Conservation (phyloP, 75 land plant genomes). For the Picea sitchensis region DNA sequence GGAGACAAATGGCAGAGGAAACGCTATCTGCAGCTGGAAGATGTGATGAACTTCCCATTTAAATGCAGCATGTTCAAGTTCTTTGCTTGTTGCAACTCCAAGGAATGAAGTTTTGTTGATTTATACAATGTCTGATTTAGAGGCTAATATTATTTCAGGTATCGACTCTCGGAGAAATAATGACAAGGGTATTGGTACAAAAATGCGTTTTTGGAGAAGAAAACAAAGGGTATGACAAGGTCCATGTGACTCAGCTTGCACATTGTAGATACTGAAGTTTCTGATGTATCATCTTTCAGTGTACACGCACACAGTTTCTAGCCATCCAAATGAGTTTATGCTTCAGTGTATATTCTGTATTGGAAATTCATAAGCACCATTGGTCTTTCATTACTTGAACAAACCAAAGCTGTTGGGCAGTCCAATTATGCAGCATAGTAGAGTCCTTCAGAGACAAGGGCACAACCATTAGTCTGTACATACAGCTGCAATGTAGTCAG, state of each 20-base stretch:
- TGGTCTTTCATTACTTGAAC: neutral
- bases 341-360: neutral
- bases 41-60: neutral
- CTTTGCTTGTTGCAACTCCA: neutral
- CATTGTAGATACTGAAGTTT: neutral
- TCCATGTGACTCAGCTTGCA: neutral
- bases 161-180: neutral
- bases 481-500: neutral
- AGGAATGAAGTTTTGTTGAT: neutral
- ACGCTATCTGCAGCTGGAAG: slow-evolving; percentile 47
- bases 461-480: neutral
- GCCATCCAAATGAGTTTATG: neutral
- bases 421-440: neutral
- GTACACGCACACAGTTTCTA: neutral
- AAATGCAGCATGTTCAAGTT: neutral
- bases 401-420: neutral
- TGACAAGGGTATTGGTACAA: neutral
- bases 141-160: neutral
- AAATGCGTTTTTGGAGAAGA: neutral
- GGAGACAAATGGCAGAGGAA: slow-evolving; percentile 84
- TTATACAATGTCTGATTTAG: neutral
- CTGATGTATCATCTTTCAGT: neutral
- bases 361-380: neutral
- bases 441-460: neutral
- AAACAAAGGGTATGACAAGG: neutral